Percentiles rank a stretch among this genome's conserved stretches.
Conservation (phyloP, 2,329 filamentous ascomycete genomes). For the Scedosporium minutisporum region DNA sequence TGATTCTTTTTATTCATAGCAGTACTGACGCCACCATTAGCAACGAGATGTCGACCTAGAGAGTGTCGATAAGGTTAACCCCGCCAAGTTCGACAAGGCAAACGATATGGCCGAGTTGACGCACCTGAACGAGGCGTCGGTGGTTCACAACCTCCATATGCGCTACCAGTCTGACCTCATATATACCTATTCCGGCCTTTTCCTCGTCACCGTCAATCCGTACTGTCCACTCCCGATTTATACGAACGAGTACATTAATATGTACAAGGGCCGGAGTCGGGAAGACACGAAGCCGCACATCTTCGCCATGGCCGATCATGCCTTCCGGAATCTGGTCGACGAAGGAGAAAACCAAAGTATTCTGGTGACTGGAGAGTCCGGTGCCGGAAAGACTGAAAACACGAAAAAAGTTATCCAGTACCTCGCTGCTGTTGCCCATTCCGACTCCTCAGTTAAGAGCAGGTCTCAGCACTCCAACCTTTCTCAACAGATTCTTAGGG, state of each 20-base stretch:
- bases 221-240: constrained; percentile 95
- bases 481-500: constrained; percentile 90
- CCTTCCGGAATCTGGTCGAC: constrained; percentile 89
- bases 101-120: constrained; percentile 99
- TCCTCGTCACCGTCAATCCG: constrained; percentile 93
- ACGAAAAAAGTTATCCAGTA: constrained; percentile 99
- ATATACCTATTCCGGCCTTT: constrained; percentile 95
- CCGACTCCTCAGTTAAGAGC: constrained; percentile 60
- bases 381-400: constrained; percentile 96
- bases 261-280: constrained; percentile 85
- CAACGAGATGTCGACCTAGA: constrained; percentile 82
- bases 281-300: constrained; percentile 97
- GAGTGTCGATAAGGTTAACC: constrained; percentile 96
- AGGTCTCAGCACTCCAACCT: constrained; percentile 65
- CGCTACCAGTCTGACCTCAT: constrained; percentile 94
- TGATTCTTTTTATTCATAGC: neutral
- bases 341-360: constrained; percentile 97
- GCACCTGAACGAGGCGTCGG: constrained; percentile 93
- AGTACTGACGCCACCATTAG: constrained; percentile 29
- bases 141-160: constrained; percentile 93
- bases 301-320: constrained; percentile 93
- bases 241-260: constrained; percentile 91
- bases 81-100: constrained; percentile 98
- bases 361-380: constrained; percentile 93
- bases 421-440: constrained; percentile 82